Conservation (phyloP, 2,329 filamentous ascomycete species). For the Exophiala alcalophila region DNA sequence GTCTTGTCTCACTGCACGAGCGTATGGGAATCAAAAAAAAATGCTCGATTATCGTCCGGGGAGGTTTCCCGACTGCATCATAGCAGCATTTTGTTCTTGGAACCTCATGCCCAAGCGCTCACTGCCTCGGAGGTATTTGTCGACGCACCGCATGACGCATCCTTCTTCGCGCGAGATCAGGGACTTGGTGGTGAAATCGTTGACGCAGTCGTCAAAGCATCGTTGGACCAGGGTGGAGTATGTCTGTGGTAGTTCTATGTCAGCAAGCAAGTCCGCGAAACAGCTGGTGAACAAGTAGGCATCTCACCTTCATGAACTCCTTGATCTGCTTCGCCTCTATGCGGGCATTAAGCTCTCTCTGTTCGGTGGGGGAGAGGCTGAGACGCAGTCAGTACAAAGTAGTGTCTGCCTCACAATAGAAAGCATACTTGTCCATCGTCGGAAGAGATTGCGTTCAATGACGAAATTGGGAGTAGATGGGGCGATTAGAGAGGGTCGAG, state of each 20-base stretch:
- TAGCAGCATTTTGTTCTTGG: slow-evolving; percentile 68
- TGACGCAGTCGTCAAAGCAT: slow-evolving; percentile 96
- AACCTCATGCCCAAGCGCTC: slow-evolving; percentile 90
- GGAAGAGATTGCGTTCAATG: too few relatives aligned
- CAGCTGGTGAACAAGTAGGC: too few relatives aligned
- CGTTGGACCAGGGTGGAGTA: slow-evolving; percentile 59
- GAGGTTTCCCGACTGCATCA: slow-evolving; percentile 59
- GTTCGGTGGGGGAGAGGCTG: slow-evolving; percentile 73
- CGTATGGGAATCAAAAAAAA: background rate
- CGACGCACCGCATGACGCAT: slow-evolving; percentile 91
- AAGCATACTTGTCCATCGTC: slow-evolving; percentile 27
- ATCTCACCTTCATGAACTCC: slow-evolving; percentile 92
- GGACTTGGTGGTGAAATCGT: slow-evolving; percentile 97
- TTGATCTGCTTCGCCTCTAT: slow-evolving; percentile 99
- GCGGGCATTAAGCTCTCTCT: slow-evolving; percentile 87
- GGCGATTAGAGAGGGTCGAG: too few relatives aligned
- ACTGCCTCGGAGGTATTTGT: slow-evolving; percentile 91
- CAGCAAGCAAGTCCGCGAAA: too few relatives aligned
- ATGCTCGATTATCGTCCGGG: slow-evolving; percentile 41
- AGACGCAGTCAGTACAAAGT: slow-evolving; percentile 2
- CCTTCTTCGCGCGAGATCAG: slow-evolving; percentile 82
- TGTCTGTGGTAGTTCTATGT: slow-evolving; percentile 48
- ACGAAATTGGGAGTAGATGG: too few relatives aligned
- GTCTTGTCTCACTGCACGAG: too few relatives aligned
- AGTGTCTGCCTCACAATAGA: background rate